These are phyloP conservation scores for Cladorrhinum samala DNA, from an alignment of 495 filamentous ascomycete genomes.

Conservation along the genomic window DNA sequence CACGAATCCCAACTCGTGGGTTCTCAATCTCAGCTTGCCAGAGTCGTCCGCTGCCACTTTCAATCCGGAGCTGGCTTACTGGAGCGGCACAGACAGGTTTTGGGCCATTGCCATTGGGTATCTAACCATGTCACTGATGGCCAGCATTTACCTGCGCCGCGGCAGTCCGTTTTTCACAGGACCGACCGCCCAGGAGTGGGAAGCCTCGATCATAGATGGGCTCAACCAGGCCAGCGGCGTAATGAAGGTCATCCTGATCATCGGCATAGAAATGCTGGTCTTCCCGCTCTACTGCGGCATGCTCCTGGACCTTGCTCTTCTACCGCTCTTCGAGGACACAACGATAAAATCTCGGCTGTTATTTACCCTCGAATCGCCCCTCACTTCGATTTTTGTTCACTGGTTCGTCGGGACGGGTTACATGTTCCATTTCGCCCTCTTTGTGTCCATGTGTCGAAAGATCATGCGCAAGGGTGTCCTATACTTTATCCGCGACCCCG, in stretches of 20 bases:
- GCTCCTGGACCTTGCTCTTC: slow-evolving; percentile 78
- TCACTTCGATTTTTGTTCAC: slow-evolving; percentile 90
- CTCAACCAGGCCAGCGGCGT: slow-evolving; percentile 92
- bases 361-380: slow-evolving; percentile 68
- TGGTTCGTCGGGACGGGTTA: slow-evolving; percentile 99
- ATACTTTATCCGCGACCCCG: slow-evolving; percentile 97
- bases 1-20: slow-evolving; percentile 37
- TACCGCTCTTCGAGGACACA: slow-evolving; percentile 80
- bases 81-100: slow-evolving; percentile 68
- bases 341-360: slow-evolving; percentile 66
- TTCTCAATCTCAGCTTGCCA: slow-evolving; percentile 43
- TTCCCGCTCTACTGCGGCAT: slow-evolving; percentile 95
- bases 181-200: slow-evolving; percentile 62
- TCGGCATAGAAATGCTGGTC: slow-evolving; percentile 97
- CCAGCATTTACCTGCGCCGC: slow-evolving; percentile 69
- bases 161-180: slow-evolving; percentile 58
- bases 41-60: slow-evolving; percentile 31
- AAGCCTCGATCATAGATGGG: slow-evolving; percentile 72
- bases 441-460: slow-evolving; percentile 98
- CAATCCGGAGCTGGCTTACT: slow-evolving; percentile 62
- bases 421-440: slow-evolving; percentile 99
- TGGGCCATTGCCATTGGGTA: slow-evolving; percentile 82
- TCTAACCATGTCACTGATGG: slow-evolving; percentile 61
- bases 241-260: slow-evolving; percentile 96
- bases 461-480: slow-evolving; percentile 91